phyloP scores from a whole-genome alignment of 805 yeast genomes.

The Ogataea philodendri region DNA sequence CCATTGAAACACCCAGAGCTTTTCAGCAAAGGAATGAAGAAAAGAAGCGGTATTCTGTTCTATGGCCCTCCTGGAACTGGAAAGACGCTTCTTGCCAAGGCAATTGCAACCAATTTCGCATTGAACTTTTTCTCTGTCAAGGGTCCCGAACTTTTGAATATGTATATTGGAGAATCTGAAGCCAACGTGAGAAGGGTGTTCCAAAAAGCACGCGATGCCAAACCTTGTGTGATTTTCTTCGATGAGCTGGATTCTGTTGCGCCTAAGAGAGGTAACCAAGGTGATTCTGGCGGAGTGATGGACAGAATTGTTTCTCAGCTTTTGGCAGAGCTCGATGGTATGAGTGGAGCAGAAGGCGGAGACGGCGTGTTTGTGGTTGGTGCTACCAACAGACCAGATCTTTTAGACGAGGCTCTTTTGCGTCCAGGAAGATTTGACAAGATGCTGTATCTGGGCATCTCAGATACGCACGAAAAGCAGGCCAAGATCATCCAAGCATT shows the following conservation, averaged over 20 bases:
- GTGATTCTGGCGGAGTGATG: slow-evolving; percentile 99
- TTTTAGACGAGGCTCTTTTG: slow-evolving; percentile 87
- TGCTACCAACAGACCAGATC: slow-evolving; percentile 97
- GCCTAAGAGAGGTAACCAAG: slow-evolving; percentile 97
- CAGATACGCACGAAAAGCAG: slow-evolving; percentile 89
- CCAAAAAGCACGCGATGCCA: slow-evolving; percentile 92
- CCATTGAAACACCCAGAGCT: slow-evolving; percentile 92
- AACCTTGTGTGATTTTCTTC: slow-evolving; percentile 95
- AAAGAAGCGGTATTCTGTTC: slow-evolving; percentile 89
- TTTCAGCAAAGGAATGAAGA: slow-evolving; percentile 84
- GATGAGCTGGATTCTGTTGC: slow-evolving; percentile 98
- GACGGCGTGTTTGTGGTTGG: slow-evolving; percentile 97
- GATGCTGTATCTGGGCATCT: slow-evolving; percentile 87
- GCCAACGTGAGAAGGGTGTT: slow-evolving; percentile 95
- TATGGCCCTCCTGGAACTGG: slow-evolving; percentile 99
- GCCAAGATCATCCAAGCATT: slow-evolving; percentile 81
- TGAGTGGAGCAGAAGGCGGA: slow-evolving; percentile 75
- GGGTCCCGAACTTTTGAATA: slow-evolving; percentile 94
- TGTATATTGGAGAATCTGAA: slow-evolving; percentile 98
- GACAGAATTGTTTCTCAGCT: slow-evolving; percentile 96
- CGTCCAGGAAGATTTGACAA: slow-evolving; percentile 96
- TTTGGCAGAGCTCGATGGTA: slow-evolving; percentile 93
- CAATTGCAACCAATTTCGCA: slow-evolving; percentile 93
- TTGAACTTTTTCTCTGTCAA: slow-evolving; percentile 93
- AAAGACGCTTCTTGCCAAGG: slow-evolving; percentile 91